Percentiles rank a stretch among this genome's conserved stretches.
Conservation (phyloP, 192 early-diverging fungal species). For the Coemansia sp. region DNA sequence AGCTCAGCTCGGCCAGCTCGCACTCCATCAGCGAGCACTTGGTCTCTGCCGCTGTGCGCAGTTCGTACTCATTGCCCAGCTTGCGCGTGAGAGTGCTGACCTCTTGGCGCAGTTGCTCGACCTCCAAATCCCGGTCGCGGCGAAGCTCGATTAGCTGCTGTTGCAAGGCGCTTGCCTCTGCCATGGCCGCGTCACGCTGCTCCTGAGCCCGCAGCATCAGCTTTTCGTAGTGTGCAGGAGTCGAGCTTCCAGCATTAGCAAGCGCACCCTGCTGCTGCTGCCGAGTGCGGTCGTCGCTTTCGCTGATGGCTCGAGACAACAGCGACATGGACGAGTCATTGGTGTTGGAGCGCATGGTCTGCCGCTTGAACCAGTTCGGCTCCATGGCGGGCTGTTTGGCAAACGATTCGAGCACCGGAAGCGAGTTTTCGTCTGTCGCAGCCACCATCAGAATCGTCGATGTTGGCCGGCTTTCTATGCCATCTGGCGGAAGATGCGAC, state of each 20-base stretch:
- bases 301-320: not conserved
- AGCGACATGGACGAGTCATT: not conserved
- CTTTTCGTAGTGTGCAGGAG: conserved; percentile 23
- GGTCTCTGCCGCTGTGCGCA: conserved; percentile 50
- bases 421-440: conserved; percentile 38
- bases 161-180: conserved; percentile 28
- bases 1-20: conserved; percentile 53
- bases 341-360: conserved; percentile 21
- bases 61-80: conserved; percentile 39
- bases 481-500: not conserved
- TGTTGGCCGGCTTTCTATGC: conserved; percentile 15
- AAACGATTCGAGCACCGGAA: not conserved
- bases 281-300: not conserved
- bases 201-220: conserved; percentile 39
- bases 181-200: conserved; percentile 37
- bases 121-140: conserved; percentile 13
- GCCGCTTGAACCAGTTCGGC: conserved; percentile 44
- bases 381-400: conserved; percentile 1
- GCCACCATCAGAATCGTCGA: conserved; percentile 41
- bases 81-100: conserved; percentile 21
- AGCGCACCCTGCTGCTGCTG: not conserved
- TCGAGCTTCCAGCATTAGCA: not conserved
- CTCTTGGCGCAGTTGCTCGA: conserved; percentile 22
- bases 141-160: conserved; percentile 20
- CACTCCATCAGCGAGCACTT: conserved; percentile 52